These are phyloP conservation scores for Yamadazyma endophytica DNA, from an alignment of 805 yeast genomes.

Conservation along the genomic window DNA sequence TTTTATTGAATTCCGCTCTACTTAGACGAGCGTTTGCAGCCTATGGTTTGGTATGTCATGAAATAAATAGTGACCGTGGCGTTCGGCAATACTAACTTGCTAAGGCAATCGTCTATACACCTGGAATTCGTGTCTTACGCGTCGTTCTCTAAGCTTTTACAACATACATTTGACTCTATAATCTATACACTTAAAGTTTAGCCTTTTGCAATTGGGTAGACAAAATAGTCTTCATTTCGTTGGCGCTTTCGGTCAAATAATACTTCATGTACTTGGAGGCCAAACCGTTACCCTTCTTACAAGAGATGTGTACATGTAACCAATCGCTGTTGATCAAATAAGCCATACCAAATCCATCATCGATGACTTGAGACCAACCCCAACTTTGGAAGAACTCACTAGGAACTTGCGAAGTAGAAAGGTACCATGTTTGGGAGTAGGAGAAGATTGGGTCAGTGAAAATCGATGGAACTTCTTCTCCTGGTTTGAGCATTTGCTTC, in stretches of 20 bases:
- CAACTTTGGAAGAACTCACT: slow-evolving; percentile 80
- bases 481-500: slow-evolving; percentile 60
- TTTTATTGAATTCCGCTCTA: too few relatives aligned
- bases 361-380: slow-evolving; percentile 95
- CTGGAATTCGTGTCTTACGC: too few relatives aligned
- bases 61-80: too few relatives aligned
- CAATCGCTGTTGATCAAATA: slow-evolving; percentile 86
- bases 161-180: too few relatives aligned
- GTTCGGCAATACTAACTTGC: too few relatives aligned
- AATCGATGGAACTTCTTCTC: slow-evolving; percentile 60
- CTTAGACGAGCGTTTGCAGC: too few relatives aligned
- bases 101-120: too few relatives aligned
- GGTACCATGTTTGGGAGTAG: slow-evolving; percentile 80
- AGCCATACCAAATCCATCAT: slow-evolving; percentile 90
- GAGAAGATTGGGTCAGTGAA: slow-evolving; percentile 71
- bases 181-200: slow-evolving; percentile 32
- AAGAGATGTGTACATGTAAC: slow-evolving; percentile 80
- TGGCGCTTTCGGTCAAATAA: slow-evolving; percentile 73
- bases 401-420: slow-evolving; percentile 86
- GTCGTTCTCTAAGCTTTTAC: too few relatives aligned
- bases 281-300: slow-evolving; percentile 59
- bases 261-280: slow-evolving; percentile 56
- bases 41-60: too few relatives aligned
- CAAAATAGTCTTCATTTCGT: slow-evolving; percentile 71
- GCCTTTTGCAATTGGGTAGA: slow-evolving; percentile 35